Evolutionary conservation across 805 yeast species (phyloP).

Genomic region (Candida andamanensis): DNA sequence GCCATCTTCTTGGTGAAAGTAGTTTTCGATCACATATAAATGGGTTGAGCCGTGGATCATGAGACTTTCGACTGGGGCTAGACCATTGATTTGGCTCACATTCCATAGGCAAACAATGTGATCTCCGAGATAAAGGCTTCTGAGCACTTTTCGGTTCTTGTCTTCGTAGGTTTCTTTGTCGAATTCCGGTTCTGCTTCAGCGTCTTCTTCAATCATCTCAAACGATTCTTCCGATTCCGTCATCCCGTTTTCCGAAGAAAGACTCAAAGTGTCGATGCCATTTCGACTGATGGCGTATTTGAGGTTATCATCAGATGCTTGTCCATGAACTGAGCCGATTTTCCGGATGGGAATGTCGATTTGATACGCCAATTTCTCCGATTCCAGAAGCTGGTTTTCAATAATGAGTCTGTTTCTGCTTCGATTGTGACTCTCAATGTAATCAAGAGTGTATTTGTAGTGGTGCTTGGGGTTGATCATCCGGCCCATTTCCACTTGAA

Average conservation of each 20-base stretch:
- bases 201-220: constrained; percentile 41
- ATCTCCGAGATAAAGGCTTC: constrained; percentile 67
- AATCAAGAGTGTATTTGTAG: constrained; percentile 50
- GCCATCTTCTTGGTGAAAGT: constrained; percentile 50
- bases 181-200: constrained; percentile 8
- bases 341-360: constrained; percentile 34
- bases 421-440: constrained; percentile 64
- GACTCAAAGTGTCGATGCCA: constrained; percentile 24
- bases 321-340: constrained; percentile 7
- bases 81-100: constrained; percentile 67
- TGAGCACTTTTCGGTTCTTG: constrained; percentile 66
- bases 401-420: constrained; percentile 59
- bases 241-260: constrained; percentile 14
- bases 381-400: constrained; percentile 44
- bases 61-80: constrained; percentile 72
- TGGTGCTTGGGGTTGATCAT: constrained; percentile 18
- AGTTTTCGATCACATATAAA: constrained; percentile 65
- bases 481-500: constrained; percentile 41
- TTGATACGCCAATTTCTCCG: constrained; percentile 39
- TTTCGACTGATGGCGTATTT: constrained; percentile 14
- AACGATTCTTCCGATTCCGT: constrained; percentile 34
- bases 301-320: constrained; percentile 2
- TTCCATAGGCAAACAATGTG: constrained; percentile 69
- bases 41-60: constrained; percentile 63
- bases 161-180: constrained; percentile 50